A percentile compares a stretch with the other conserved stretches of the same genome.
Conservation (phyloP, 1,139 yeast genomes). For the Blastobotrys arbuscula region DNA sequence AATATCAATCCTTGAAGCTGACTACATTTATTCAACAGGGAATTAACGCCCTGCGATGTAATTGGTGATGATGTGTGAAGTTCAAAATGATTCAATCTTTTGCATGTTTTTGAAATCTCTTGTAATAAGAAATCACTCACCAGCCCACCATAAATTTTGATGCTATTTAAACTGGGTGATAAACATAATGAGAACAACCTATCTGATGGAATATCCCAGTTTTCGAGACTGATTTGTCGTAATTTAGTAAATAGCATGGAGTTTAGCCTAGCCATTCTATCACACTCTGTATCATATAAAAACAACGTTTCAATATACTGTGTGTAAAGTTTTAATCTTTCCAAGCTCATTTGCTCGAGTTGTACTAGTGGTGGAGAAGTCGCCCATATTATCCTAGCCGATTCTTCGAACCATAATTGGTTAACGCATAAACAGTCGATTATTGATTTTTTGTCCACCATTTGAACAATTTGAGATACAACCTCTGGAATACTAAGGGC, state of each 20-base stretch:
- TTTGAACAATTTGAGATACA: background rate
- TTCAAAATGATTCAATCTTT: background rate
- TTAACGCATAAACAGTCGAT: background rate
- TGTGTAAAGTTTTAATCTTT: background rate
- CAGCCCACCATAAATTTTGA: background rate
- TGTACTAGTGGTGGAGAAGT: background rate
- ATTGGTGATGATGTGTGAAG: constrained; percentile 1
- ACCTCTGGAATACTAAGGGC: background rate
- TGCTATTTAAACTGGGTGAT: background rate
- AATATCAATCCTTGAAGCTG: background rate
- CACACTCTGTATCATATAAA: background rate
- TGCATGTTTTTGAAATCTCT: background rate
- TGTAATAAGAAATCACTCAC: background rate
- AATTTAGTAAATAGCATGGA: background rate
- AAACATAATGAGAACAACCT: background rate
- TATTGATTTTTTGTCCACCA: background rate
- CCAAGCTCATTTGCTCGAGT: background rate
- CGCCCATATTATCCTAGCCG: background rate
- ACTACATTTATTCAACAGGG: background rate
- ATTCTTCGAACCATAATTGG: constrained; percentile 4
- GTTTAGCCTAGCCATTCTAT: constrained; percentile 1
- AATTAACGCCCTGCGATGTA: background rate
- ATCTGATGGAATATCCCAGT: constrained; percentile 1
- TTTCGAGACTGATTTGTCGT: background rate
- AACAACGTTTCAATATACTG: background rate